phyloP scores from a whole-genome alignment of 139 green algal species.

The Asterochloris sp. region DNA sequence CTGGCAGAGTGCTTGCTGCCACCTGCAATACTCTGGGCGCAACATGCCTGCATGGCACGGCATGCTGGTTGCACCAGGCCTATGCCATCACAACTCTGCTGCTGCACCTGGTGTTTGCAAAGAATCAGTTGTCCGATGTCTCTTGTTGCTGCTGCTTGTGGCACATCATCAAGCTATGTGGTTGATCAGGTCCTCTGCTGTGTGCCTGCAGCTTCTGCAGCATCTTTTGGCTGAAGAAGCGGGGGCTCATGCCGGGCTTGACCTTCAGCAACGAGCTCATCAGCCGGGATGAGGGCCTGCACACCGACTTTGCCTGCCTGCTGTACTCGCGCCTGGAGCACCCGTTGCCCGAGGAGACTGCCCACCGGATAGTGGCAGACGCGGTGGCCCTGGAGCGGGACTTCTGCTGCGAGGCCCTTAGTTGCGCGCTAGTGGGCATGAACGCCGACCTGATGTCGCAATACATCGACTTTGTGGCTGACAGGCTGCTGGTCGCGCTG shows the following conservation, averaged over 20 bases:
- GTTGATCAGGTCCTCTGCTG: background rate
- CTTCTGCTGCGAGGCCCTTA: slow-evolving; percentile 65
- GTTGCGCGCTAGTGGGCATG: slow-evolving; percentile 67
- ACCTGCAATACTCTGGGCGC: no score
- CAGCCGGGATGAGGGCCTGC: slow-evolving; percentile 71
- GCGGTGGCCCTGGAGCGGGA: slow-evolving; percentile 68
- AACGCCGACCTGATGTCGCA: slow-evolving; percentile 65
- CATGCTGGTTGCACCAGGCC: no score
- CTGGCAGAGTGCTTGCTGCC: no score
- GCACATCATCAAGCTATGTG: background rate
- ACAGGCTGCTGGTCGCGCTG: slow-evolving; percentile 62
- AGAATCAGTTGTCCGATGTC: no score
- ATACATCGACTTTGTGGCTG: slow-evolving; percentile 80
- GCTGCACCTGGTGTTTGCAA: no score
- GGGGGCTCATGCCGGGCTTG: slow-evolving; percentile 67
- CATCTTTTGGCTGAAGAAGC: slow-evolving; percentile 85
- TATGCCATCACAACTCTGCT: no score
- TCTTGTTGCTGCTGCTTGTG: no score
- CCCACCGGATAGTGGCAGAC: slow-evolving; percentile 55
- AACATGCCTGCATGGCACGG: no score
- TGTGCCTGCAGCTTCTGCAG: slow-evolving; percentile 52
- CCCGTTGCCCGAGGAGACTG: slow-evolving; percentile 29
- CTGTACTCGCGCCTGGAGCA: slow-evolving; percentile 55
- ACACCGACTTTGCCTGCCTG: slow-evolving; percentile 75
- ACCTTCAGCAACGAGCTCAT: slow-evolving; percentile 82